A percentile compares a stretch with the other conserved stretches of the same genome.
These are phyloP conservation scores for Verticillium dahliae DNA, from an alignment of 2,329 filamentous ascomycete genomes.

Conservation along the genomic window DNA sequence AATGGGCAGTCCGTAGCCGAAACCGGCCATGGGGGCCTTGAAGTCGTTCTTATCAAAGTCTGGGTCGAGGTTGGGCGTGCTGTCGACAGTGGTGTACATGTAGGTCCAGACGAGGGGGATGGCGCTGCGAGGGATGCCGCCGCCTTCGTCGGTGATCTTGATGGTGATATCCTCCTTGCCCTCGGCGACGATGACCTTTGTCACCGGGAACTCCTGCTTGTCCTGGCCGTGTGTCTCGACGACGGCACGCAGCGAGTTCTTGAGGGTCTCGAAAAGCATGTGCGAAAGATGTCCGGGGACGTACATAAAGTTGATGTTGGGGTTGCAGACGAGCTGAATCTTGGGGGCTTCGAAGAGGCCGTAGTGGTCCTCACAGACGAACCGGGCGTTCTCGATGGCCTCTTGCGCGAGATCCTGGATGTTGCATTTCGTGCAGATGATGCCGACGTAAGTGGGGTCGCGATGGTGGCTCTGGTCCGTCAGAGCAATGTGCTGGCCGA, in stretches of 20 bases:
- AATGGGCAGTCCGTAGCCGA: slow-evolving; percentile 95
- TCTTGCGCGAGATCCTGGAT: slow-evolving; percentile 91
- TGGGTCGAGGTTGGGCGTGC: slow-evolving; percentile 88
- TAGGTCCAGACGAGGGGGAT: slow-evolving; percentile 99
- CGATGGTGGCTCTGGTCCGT: slow-evolving; percentile 86
- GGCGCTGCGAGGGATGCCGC: slow-evolving; percentile 84
- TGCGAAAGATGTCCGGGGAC: slow-evolving; percentile 97
- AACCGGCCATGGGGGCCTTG: slow-evolving; percentile 98
- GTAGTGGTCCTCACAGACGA: slow-evolving; percentile 98
- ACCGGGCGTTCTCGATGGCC: slow-evolving; percentile 97
- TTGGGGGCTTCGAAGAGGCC: slow-evolving; percentile 95
- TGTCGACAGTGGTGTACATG: slow-evolving; percentile 98
- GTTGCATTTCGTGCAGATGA: slow-evolving; percentile 98
- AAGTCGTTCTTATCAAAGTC: slow-evolving; percentile 99
- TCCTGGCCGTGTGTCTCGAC: slow-evolving; percentile 93
- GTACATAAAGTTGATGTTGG: slow-evolving; percentile 97
- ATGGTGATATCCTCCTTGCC: slow-evolving; percentile 98
- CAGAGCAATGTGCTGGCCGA: slow-evolving; percentile 95
- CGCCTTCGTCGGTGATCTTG: slow-evolving; percentile 95
- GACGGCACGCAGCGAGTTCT: slow-evolving; percentile 94
- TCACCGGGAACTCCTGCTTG: slow-evolving; percentile 92
- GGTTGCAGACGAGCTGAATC: slow-evolving; percentile 92
- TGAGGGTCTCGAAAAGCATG: slow-evolving; percentile 98
- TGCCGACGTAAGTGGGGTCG: slow-evolving; percentile 92
- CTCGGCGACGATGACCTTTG: slow-evolving; percentile 95